Evolutionary conservation across 495 filamentous ascomycete species (phyloP).

Genomic region (Penicillium egyptiacum): DNA sequence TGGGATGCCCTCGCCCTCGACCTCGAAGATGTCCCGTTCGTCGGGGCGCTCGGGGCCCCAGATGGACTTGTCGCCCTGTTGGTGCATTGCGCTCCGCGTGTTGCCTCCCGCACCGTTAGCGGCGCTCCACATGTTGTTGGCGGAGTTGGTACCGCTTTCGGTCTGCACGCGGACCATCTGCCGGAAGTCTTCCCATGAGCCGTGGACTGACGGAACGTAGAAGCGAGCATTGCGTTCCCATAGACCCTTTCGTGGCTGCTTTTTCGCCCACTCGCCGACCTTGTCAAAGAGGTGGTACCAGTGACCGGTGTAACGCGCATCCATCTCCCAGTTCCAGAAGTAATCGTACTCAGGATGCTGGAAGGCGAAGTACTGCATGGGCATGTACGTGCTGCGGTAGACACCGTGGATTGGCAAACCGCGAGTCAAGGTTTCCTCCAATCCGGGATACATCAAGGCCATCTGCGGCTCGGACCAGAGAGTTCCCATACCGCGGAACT

Average conservation of each 20-base stretch:
- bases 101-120: constrained; percentile 39
- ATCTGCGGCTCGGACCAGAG: constrained; percentile 94
- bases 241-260: constrained; percentile 84
- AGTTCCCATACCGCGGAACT: constrained; percentile 84
- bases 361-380: constrained; percentile 88
- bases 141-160: constrained; percentile 72
- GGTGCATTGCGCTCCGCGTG: constrained; percentile 38
- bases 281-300: constrained; percentile 86
- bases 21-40: constrained; percentile 65
- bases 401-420: constrained; percentile 83
- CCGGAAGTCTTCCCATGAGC: constrained; percentile 87
- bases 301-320: constrained; percentile 93
- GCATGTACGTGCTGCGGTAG: constrained; percentile 89
- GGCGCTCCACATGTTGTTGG: constrained; percentile 69
- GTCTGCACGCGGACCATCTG: constrained; percentile 91
- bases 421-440: constrained; percentile 70
- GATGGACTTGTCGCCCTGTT: constrained; percentile 66
- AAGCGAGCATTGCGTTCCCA: constrained; percentile 94
- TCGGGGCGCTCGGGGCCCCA: constrained; percentile 82
- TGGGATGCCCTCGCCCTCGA: constrained; percentile 69
- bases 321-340: constrained; percentile 99
- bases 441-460: constrained; percentile 78
- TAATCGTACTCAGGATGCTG: constrained; percentile 91
- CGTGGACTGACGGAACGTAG: constrained; percentile 86
- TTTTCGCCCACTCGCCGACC: constrained; percentile 68